Percentiles rank a stretch among this genome's conserved stretches.
These are phyloP conservation scores for Cyberlindnera bimundalis DNA, from an alignment of 805 yeast genomes.

Conservation along the genomic window DNA sequence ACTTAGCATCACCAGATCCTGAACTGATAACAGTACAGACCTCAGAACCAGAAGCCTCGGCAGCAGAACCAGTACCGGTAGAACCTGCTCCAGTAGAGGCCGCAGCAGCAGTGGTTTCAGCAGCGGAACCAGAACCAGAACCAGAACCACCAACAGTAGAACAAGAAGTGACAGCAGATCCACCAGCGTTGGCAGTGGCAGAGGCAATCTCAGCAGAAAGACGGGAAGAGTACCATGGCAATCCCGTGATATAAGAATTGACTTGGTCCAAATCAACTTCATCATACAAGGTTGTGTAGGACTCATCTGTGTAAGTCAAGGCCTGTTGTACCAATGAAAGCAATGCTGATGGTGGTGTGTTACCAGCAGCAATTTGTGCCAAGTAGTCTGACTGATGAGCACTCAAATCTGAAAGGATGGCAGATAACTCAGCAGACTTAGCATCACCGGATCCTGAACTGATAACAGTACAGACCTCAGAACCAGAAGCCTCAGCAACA, in stretches of 20 bases:
- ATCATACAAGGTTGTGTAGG: constrained; percentile 31
- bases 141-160: constrained; percentile 4
- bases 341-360: constrained; percentile 29
- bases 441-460: too few species aligned
- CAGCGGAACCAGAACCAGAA: neutral
- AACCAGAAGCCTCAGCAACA: neutral
- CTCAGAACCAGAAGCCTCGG: neutral
- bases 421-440: constrained; percentile 5
- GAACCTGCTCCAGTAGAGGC: constrained; percentile 3
- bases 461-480: too few species aligned
- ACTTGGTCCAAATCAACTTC: constrained; percentile 27
- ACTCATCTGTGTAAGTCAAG: constrained; percentile 31
- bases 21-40: neutral
- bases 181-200: constrained; percentile 11
- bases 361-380: constrained; percentile 18
- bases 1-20: constrained; percentile 2
- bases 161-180: constrained; percentile 6
- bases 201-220: constrained; percentile 14
- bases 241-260: constrained; percentile 26
- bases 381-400: constrained; percentile 21
- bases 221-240: constrained; percentile 32
- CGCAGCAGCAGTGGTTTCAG: neutral
- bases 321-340: constrained; percentile 26
- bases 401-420: constrained; percentile 17
- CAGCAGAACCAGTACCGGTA: neutral